Evolutionary conservation across 202 grass and related monocot genomes (phyloP), one percentile per base, ranked within the genome.

Genomic region (Carex arenaria): DNA sequence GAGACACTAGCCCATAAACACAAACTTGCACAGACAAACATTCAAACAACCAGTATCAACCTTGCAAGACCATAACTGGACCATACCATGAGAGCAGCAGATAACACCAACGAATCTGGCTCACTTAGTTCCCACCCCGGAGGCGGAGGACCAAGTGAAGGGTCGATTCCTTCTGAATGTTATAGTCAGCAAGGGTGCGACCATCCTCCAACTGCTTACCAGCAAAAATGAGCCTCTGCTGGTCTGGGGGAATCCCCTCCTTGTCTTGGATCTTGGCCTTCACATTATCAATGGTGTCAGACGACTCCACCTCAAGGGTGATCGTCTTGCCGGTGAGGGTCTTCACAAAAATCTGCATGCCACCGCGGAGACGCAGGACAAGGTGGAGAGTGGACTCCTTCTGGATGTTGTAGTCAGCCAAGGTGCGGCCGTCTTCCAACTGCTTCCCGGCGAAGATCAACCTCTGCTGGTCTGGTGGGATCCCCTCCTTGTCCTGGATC

Each of bases 181-280:
- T 93, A 55, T 93, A 93, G 3, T 93, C 91, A 0, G 90, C 90
- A 0, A 92, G 85, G 7, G 90, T 92, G 1, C 87, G 78, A 1
- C 90, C 90, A 10, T 92, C 90, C 77, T 92, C 90, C 8, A 92
- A 70, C 81, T 92, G 90, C 82, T 92, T 92, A 2, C 88, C 88
- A 0, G 88, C 82, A 0, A 90, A 90, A 85, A 90, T 92, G 0
- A 91, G 80, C 0, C 86, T 63, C 84, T 93, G 91, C 88, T 90
- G 91, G 84, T 93, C 86, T 0, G 88, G 91, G 0, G 91, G 88
- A 0, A 93, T 93, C 0, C 91, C 91, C 76, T 93, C 91, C 88
- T 90, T 90, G 26, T 92, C 87, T 31, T 89, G 82, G 5, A 92
- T 89, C 56, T 92, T 92, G 0, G 87, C 82, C 71, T 92, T 92